Evolutionary conservation across 345 rosid genomes (phyloP), one percentile per base, ranked within the genome.

Genomic region (Arabidopsis suecica): DNA sequence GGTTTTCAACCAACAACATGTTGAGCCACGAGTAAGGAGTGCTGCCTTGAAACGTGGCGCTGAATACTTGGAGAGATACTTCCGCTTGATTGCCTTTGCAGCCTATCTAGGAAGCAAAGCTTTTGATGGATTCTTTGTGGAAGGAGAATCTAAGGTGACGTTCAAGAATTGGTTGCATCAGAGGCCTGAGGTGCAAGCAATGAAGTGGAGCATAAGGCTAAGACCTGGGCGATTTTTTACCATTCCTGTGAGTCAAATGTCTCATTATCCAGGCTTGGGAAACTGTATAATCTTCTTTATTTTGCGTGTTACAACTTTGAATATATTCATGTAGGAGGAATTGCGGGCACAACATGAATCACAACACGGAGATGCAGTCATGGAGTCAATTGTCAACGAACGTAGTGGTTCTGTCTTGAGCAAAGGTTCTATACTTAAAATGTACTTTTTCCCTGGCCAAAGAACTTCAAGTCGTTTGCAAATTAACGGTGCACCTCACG

Each of bases 71-170:
- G 97, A 94, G 80, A 74, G 97, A 64, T 91, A 94, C 77, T 94
- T 91, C 60, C 88, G 88, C 48, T 84, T 94, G 83, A 94, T 94
- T 86, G 95, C 99, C 23, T 91, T 95, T 81, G 93, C 99, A 37
- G 96, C 99, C 30, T 95, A 95, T 82, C 92, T 94, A 74, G 99
- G 99, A 79, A 91, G 97, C 78, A 86, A 88, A 81, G 91, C 94
- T 73, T 89, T 90, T 81, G 97, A 95, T 81, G 96, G 89, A 53
- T 90, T 87, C 65, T 91, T 93, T 80, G 88, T 83, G 45, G 90
- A 88, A 84, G 98, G 96, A 75, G 87, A 81, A 68, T 66, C 82
- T 59, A 86, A 76, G 81, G 86, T 90, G 88, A 88, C 96, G 28
- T 95, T 90, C 82, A 92, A 95, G 83, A 85, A 73, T 63, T 95